Evolutionary conservation across 352 stramenopile genomes (phyloP).

Genomic region (Globisporangium orthogonon): DNA sequence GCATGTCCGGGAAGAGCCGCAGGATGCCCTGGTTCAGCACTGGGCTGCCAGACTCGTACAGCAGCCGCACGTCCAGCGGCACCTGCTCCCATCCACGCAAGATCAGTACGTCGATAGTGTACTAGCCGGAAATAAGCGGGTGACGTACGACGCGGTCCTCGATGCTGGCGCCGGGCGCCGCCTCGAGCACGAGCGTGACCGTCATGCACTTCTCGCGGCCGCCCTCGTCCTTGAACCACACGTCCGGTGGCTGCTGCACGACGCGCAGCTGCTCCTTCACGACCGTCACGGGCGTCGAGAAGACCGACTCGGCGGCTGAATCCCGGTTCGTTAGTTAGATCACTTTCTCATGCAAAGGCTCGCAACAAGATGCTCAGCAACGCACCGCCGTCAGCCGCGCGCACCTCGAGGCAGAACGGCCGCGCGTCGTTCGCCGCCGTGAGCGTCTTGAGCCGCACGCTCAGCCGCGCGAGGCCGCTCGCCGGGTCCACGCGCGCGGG

Average conservation of each 20-base stretch:
- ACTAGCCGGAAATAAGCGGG: too few species aligned
- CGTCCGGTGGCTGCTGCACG: slow-evolving; percentile 73
- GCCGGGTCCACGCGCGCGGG: slow-evolving; percentile 22
- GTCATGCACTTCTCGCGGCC: slow-evolving; percentile 94
- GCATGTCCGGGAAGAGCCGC: slow-evolving; percentile 78
- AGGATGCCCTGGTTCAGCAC: slow-evolving; percentile 91
- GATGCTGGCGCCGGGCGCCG: slow-evolving; percentile 54
- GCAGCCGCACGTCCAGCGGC: slow-evolving; percentile 55
- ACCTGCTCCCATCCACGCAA: slow-evolving; percentile 13
- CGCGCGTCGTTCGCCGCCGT: slow-evolving; percentile 52
- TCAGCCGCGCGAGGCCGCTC: slow-evolving; percentile 39
- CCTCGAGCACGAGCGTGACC: slow-evolving; percentile 73
- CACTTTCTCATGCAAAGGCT: background rate
- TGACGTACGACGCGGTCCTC: slow-evolving; percentile 62
- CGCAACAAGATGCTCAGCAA: background rate
- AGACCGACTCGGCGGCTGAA: slow-evolving; percentile 49
- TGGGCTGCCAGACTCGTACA: slow-evolving; percentile 81
- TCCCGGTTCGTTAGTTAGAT: too few species aligned
- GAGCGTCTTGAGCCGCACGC: slow-evolving; percentile 39
- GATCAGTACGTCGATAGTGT: background rate
- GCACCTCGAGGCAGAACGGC: slow-evolving; percentile 65
- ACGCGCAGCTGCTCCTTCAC: slow-evolving; percentile 78
- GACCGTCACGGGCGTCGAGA: slow-evolving; percentile 52
- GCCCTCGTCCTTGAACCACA: slow-evolving; percentile 97
- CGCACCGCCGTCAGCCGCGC: slow-evolving; percentile 25